Base-by-base conservation (phyloP, 176 grass and related monocot species). In the Leersia perrieri region DNA sequence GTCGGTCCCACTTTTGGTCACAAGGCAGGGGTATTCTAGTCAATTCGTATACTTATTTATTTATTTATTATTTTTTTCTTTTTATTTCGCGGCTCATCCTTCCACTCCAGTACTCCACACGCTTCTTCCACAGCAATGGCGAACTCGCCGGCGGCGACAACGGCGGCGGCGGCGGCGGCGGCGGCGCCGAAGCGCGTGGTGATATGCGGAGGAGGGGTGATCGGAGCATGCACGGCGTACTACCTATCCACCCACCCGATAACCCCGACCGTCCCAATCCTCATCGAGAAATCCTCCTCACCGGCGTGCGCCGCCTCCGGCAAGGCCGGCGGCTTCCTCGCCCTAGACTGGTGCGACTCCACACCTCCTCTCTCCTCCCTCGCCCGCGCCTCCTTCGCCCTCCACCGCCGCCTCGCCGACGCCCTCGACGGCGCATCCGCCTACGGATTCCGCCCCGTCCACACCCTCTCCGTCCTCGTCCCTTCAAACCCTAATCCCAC, bases 311-410 rank as follows among this genome's bases (percentile, higher is more conserved):
- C 88, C 33, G 92, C 95, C 74, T 94, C 92, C 15, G 92, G 95
- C 32, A 98, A 98, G 78, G 92, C 90, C 34, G 92, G 90, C 31
- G 90, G 92, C 7, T 95, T 98, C 85, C 92, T 98, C 35, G 90
- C 95, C 29, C 92, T 98, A 62, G 95, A 95, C 78, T 98, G 95
- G 95, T 89, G 86, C 74, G 95, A 98, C 69, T 85, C 78, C 60
- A 85, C 86, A 15, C 88, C 90, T 5, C 10, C 65, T 42, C 83
- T 98, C 35, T 89, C 86, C 5, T 32, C 41, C 33, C 90, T 95
- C 45, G 95, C 90, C 10, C 92, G 92, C 22, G 88, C 86, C 63
- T 93, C 90, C 86, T 98, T 91, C 72, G 41, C 61, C 42, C 92
- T 93, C 34, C 95, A 98, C 84, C 82, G 58, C 67, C 85, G 87